These are phyloP conservation scores for Sphaerulina vaccinii DNA, from an alignment of 2,329 filamentous ascomycete species.

Conservation along the genomic window DNA sequence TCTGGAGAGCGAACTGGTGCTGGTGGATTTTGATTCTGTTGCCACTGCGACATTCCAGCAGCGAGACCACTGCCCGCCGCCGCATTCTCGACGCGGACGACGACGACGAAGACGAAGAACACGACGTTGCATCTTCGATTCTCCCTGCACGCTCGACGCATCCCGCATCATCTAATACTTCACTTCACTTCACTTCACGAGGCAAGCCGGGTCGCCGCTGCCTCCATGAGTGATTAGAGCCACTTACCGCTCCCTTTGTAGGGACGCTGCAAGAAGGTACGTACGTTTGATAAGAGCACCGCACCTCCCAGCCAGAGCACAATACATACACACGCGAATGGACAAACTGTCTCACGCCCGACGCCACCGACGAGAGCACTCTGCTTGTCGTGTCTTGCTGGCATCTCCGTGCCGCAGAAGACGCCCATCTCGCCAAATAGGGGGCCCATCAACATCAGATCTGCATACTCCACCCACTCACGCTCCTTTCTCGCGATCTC, in stretches of 20 bases:
- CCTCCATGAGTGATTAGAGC: neutral
- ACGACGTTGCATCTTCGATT: neutral
- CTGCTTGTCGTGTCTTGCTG: neutral
- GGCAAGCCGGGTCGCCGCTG: neutral
- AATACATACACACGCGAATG: neutral
- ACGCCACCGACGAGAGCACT: constrained; percentile 2
- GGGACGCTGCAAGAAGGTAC: neutral
- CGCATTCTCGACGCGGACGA: neutral
- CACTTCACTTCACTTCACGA: neutral
- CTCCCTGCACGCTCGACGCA: neutral
- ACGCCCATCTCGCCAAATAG: constrained; percentile 2
- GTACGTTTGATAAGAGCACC: neutral
- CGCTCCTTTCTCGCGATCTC: constrained; percentile 9
- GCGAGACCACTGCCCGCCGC: too few relatives aligned
- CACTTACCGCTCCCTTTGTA: neutral
- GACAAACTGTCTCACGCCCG: neutral
- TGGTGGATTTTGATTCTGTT: neutral
- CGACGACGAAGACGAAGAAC: neutral
- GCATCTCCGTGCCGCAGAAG: constrained; percentile 1
- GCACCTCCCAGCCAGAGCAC: neutral
- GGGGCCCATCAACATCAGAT: constrained; percentile 8
- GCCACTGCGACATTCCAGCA: neutral
- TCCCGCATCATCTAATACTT: neutral
- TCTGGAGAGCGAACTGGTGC: neutral
- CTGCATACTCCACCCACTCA: constrained; percentile 3